Evolutionary conservation across 73 alveolate species (phyloP).

Genomic region (Paramecium pentaurelia): DNA sequence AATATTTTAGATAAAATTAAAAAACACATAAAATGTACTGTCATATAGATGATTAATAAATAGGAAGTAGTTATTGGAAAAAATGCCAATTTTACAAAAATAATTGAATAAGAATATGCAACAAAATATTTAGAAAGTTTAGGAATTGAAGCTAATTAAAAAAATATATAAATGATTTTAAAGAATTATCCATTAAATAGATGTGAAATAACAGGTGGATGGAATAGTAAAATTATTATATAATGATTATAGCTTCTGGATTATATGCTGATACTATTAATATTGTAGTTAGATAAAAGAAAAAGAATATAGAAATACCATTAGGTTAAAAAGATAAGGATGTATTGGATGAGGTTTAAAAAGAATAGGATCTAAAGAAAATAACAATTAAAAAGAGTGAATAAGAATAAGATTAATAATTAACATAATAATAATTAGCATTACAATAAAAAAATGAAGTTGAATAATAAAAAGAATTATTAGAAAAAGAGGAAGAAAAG

Average conservation of each 20-base stretch:
- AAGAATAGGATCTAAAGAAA: conserved; percentile 15
- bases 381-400: background rate
- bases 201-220: conserved; percentile 43
- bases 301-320: background rate
- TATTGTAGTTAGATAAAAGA: conserved; percentile 18
- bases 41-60: background rate
- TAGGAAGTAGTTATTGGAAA: conserved; percentile 31
- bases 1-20: conserved; percentile 35
- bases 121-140: conserved; percentile 37
- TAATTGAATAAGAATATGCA: conserved; percentile 50
- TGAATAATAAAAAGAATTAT: background rate
- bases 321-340: background rate
- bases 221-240: conserved; percentile 6
- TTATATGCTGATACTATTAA: conserved; percentile 39
- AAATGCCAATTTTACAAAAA: conserved; percentile 19
- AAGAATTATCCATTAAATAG: conserved; percentile 27
- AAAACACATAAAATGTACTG: conserved; percentile 34
- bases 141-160: conserved; percentile 40
- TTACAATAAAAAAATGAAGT: background rate
- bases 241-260: conserved; percentile 19
- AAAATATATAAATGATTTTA: background rate
- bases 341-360: background rate
- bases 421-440: conserved; percentile 4
- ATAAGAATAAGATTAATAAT: background rate
- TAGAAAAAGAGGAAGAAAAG: conserved; percentile 26